Evolutionary conservation across 2,329 filamentous ascomycete species (phyloP).

Genomic region (Plectosphaerella sp.): DNA sequence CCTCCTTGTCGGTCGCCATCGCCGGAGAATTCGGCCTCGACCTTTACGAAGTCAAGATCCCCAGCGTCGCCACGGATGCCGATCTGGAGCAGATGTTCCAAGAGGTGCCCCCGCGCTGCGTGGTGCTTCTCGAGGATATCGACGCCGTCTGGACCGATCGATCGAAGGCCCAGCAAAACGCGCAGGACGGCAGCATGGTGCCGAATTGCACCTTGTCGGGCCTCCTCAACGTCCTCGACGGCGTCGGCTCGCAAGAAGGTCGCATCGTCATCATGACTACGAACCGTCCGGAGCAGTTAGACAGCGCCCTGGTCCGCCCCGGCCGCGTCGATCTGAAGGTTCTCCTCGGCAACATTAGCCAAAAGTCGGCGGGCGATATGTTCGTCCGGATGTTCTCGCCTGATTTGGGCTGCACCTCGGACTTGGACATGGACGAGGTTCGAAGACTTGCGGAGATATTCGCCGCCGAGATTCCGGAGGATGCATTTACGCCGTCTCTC

Average conservation of each 20-base stretch:
- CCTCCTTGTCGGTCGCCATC: constrained; percentile 47
- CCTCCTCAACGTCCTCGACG: constrained; percentile 66
- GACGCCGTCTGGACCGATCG: constrained; percentile 35
- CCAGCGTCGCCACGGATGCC: constrained; percentile 45
- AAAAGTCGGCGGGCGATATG: constrained; percentile 38
- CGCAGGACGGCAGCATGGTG: constrained; percentile 9
- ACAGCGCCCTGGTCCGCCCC: constrained; percentile 59
- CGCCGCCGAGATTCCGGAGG: constrained; percentile 43
- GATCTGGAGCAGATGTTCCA: constrained; percentile 46
- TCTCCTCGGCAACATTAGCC: constrained; percentile 45
- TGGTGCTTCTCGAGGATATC: constrained; percentile 52
- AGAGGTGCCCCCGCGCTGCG: constrained; percentile 46
- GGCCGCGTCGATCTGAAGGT: constrained; percentile 64
- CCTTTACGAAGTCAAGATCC: constrained; percentile 43
- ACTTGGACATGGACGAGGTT: constrained; percentile 22
- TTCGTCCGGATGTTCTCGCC: constrained; percentile 41
- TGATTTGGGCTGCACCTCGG: constrained; percentile 20
- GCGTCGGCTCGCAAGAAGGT: constrained; percentile 65
- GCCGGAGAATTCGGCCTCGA: constrained; percentile 46
- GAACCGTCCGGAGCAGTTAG: constrained; percentile 61
- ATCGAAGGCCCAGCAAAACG: constrained; percentile 8
- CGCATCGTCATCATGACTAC: constrained; percentile 72
- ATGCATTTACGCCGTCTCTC: constrained; percentile 43
- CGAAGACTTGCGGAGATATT: constrained; percentile 49
- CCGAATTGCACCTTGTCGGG: constrained; percentile 53